Evolutionary conservation across 2,329 filamentous ascomycete species (phyloP).

Genomic region (Ophiosphaerella korrae): DNA sequence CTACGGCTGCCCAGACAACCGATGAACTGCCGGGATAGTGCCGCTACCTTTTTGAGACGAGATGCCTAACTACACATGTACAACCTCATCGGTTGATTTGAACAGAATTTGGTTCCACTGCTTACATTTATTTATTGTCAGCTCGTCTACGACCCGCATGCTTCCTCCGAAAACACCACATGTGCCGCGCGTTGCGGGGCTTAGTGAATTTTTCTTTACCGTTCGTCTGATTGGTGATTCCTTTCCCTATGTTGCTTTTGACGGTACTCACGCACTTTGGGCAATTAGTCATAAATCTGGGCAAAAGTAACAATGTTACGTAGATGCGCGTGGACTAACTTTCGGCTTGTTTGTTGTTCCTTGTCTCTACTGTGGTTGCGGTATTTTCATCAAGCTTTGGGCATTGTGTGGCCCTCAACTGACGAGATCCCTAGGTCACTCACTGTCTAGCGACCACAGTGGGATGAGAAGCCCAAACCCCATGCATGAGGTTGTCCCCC

Average conservation of each 20-base stretch:
- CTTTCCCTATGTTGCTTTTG: constrained; percentile 19
- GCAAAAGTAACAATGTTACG: neutral
- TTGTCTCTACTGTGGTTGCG: constrained; percentile 11
- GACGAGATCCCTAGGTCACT: constrained; percentile 11
- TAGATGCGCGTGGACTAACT: neutral
- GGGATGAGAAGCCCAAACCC: constrained; percentile 17
- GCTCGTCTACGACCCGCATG: neutral
- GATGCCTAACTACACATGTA: neutral
- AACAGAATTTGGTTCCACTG: too few species aligned
- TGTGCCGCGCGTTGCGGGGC: too few species aligned
- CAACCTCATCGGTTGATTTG: too few species aligned
- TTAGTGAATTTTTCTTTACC: neutral
- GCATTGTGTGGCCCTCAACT: constrained; percentile 8
- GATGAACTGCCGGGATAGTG: constrained; percentile 7
- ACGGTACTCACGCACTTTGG: constrained; percentile 6
- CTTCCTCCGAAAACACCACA: neutral
- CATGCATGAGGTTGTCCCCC: constrained; percentile 23
- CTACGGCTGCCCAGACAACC: constrained; percentile 23
- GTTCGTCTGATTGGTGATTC: constrained; percentile 7
- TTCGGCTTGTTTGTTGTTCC: too few species aligned
- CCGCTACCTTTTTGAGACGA: constrained; percentile 17
- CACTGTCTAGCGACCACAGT: constrained; percentile 11
- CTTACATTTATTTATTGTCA: too few species aligned
- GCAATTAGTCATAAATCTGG: neutral
- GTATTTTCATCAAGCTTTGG: constrained; percentile 14